Evolutionary conservation across 441 rosid genomes (phyloP).

Genomic region (Pelargonium myrrhifolium): DNA sequence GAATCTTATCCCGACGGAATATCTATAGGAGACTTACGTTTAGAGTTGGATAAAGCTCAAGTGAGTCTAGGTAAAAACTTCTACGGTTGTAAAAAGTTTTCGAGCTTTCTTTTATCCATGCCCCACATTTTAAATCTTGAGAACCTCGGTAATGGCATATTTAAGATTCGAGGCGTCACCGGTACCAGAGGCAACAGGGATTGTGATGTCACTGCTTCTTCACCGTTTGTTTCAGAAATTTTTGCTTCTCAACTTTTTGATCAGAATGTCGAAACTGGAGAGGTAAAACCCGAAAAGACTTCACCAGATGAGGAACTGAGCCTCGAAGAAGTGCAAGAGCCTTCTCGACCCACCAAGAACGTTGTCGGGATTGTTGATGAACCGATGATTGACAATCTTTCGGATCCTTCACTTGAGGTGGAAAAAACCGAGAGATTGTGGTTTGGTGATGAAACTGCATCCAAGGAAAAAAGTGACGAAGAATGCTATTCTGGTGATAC

Average conservation of each 20-base stretch:
- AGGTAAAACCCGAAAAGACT: slow-evolving; percentile 16
- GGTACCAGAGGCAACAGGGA: neutral
- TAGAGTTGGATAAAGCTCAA: slow-evolving; percentile 38
- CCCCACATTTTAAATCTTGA: slow-evolving; percentile 46
- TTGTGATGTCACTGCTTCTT: slow-evolving; percentile 16
- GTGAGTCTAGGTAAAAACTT: slow-evolving; percentile 41
- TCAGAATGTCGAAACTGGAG: slow-evolving; percentile 9
- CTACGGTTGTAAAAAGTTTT: slow-evolving; percentile 54
- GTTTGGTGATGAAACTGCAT: slow-evolving; percentile 31
- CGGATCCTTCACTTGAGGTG: slow-evolving; percentile 24
- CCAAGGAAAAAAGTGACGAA: slow-evolving; percentile 16
- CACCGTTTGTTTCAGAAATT: slow-evolving; percentile 6
- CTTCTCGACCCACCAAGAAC: slow-evolving; percentile 15
- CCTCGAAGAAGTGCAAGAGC: slow-evolving; percentile 11
- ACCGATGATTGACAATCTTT: slow-evolving; percentile 15
- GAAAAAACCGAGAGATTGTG: slow-evolving; percentile 33
- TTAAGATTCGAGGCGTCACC: slow-evolving; percentile 23
- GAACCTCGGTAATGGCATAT: slow-evolving; percentile 33
- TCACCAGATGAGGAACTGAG: slow-evolving; percentile 17
- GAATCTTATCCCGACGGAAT: slow-evolving; percentile 49
- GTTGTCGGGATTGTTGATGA: slow-evolving; percentile 15
- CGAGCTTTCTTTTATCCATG: slow-evolving; percentile 57
- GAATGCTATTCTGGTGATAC: slow-evolving; percentile 12
- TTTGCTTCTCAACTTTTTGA: slow-evolving; percentile 6
- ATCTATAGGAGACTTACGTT: slow-evolving; percentile 37